Base-by-base conservation (phyloP, 305 asterid species). In the Coffea humblotiana region DNA sequence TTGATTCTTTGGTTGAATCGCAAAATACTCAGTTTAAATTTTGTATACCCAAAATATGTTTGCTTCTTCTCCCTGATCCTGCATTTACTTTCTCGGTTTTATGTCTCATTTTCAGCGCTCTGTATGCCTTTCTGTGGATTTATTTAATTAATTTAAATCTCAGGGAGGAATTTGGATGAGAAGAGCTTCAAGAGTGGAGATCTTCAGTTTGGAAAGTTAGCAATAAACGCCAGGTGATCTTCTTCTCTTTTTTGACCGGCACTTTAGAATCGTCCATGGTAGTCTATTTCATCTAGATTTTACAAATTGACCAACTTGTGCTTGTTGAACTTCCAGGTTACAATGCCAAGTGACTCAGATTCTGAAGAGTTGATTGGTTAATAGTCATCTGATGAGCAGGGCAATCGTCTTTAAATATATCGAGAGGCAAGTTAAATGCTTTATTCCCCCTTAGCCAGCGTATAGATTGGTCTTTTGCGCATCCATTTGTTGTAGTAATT, bases 291-390 rank as follows among this genome's bases (percentile, higher is more conserved):
- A 70, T 61, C 40, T 8, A 4, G 72, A 40, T 51, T 77, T 25
- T 48, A 35, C 56, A 47, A 47, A 69, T 70, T 52, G 35, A 75
- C 81, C 49, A 58, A 73, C 51, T 3, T 61, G 16, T 49, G 51
- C 37, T 67, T 51, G 10, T 73, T 74, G 27, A 61, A 61, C 40
- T 80, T 79, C 72, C 85, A 92, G 97, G 97, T 79, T 92, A 92
- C 86, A 92, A 91, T 82, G 93, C 90, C 90, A 58, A 92, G 97
- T 82, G 97, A 92, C 82, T 92, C 97, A 3, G 97, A 92, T 88
- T 87, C 96, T n/a, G 94, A 92, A 68, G 91, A 91, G 61, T 64
- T 71, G 52, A 81, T 27, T 8, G 81, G 69, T 76, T 86, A 81
- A 25, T 83, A 87, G 77, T 90, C 92, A 89, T 80, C 11, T 40